A percentile compares a stretch with the other conserved stretches of the same genome.
Evolutionary conservation across 2,329 filamentous ascomycete species (phyloP).

Genomic region (Venturia effusa): DNA sequence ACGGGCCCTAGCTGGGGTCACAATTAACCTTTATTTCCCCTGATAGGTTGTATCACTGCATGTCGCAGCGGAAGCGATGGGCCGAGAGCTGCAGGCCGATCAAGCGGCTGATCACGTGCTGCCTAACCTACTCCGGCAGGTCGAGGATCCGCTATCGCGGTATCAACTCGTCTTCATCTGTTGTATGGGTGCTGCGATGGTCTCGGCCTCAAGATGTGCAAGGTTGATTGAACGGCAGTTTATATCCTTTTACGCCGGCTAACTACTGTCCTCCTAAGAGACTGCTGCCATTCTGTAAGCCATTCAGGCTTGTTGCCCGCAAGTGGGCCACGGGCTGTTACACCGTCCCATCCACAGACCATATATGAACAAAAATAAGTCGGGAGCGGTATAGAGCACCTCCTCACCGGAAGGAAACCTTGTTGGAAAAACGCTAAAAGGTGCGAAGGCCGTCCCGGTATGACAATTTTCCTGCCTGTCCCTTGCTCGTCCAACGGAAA

Average conservation of each 20-base stretch:
- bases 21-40: no score
- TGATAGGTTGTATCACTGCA: no score
- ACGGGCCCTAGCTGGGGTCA: no score
- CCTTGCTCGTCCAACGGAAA: background rate
- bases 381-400: slow-evolving; percentile 6
- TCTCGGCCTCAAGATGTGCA: background rate
- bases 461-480: background rate
- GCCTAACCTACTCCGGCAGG: background rate
- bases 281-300: slow-evolving; percentile 8
- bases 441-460: background rate
- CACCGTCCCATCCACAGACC: background rate
- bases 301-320: slow-evolving; percentile 4
- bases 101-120: background rate
- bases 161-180: background rate
- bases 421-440: background rate
- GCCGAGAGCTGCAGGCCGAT: background rate
- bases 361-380: slow-evolving; percentile 5
- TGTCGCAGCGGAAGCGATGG: background rate
- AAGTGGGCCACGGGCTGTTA: background rate
- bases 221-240: slow-evolving; percentile 5
- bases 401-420: background rate
- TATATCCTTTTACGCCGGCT: slow-evolving; percentile 5
- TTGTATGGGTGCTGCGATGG: background rate
- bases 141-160: background rate
- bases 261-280: slow-evolving; percentile 1